Evolutionary conservation across 1,284 basidiomycete genomes (phyloP), one percentile per base, ranked within the genome.

Genomic region (Ganoderma resinaceum): DNA sequence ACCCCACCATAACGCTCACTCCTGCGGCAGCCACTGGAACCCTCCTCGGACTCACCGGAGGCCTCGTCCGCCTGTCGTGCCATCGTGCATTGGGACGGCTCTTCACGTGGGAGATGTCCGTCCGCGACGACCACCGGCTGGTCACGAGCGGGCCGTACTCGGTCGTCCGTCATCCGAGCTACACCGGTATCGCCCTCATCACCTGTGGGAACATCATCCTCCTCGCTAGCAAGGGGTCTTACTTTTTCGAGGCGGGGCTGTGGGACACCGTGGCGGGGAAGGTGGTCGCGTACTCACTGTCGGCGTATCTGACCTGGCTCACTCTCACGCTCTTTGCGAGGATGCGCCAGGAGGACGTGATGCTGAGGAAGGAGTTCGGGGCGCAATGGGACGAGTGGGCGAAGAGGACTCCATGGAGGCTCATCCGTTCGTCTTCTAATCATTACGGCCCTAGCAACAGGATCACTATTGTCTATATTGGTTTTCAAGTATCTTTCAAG

Each of bases 351-450:
- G 72, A 73, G 37, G 72, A 73, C 35, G 66, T 33, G 49, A 20
- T 74, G 55, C 40, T 73, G 55, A 65, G 52, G 55, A 70, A 68
- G 61, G 64, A 62, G 35, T 73, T 73, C n/a, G 69, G 72, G 12
- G 38, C n/a, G 38, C 66, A 70, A 42, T 74, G 73, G 73, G 69
- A 74, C 18, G 70, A 64, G 31, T 74, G 73, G 73, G 73, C 61
- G 29, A 63, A 59, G 58, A 67, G 63, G 23, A 73, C 72, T 26
- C 72, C 69, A 14, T 73, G 65, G 43, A 66, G 43, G 23, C n/a
- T 74, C 20, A 26, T 74, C 72, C 73, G 3, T 64, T 68, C 11
- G 46, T 71, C 4, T 69, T 65, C 42, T 73, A 61, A 49, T 35
- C 35, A 62, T 33, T 55, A 16, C 6, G n/a, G n/a, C 0, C 40